A percentile compares a stretch with the other conserved stretches of the same genome.
Conservation (phyloP, 257 asterid genomes). For the Fraxinus excelsior region DNA sequence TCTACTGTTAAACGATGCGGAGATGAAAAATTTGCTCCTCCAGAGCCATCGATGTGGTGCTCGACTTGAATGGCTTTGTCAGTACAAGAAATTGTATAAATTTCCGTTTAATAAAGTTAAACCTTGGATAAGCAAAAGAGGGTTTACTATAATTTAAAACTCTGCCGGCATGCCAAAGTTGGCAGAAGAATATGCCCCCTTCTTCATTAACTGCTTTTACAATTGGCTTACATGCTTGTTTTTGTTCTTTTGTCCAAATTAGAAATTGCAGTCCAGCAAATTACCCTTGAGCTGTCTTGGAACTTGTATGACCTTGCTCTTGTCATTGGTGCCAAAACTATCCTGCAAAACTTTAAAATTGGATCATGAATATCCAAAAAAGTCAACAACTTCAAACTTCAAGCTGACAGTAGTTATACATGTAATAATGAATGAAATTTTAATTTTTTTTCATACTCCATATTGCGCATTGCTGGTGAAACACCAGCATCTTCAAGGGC, state of each 20-base stretch:
- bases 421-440: no score
- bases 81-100: slow-evolving; percentile 11
- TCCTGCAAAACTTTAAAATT: slow-evolving; percentile 21
- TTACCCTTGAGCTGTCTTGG: slow-evolving; percentile 39
- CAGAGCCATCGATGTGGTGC: not conserved
- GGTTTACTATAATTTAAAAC: slow-evolving; percentile 37
- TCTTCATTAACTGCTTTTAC: slow-evolving; percentile 48
- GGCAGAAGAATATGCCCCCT: slow-evolving; percentile 52
- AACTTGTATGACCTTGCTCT: slow-evolving; percentile 43
- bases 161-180: slow-evolving; percentile 56
- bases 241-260: slow-evolving; percentile 42
- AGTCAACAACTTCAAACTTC: not conserved
- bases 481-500: slow-evolving; percentile 91
- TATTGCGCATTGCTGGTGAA: no score
- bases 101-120: not conserved
- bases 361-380: not conserved
- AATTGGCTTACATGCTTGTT: slow-evolving; percentile 58
- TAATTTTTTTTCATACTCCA: no score
- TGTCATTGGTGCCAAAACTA: slow-evolving; percentile 49
- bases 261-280: not conserved
- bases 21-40: slow-evolving; percentile 1
- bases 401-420: not conserved
- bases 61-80: slow-evolving; percentile 15
- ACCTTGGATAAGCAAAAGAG: not conserved
- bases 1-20: slow-evolving; percentile 20